phyloP scores from a whole-genome alignment of 2,329 filamentous ascomycete species.

The Raffaelea ambrosiae region DNA sequence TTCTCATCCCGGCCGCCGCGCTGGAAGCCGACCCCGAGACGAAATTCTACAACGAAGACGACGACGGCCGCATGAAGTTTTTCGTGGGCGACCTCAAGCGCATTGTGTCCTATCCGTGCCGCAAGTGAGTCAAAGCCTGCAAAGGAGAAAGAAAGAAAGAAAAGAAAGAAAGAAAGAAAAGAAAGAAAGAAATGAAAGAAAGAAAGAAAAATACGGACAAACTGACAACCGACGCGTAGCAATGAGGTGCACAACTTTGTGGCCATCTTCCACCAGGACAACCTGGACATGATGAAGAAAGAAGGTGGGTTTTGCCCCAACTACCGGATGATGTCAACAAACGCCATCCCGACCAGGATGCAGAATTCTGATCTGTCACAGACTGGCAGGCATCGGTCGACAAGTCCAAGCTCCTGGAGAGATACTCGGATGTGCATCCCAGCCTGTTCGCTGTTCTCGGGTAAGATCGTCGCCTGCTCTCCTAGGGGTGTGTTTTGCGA shows the following conservation, averaged over 20 bases:
- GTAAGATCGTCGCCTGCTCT: not conserved
- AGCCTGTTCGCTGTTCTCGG: slow-evolving; percentile 13
- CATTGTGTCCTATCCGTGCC: slow-evolving; percentile 24
- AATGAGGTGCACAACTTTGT: slow-evolving; percentile 25
- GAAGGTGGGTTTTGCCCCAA: slow-evolving; percentile 11
- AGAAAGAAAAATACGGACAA: no score
- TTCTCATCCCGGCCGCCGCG: slow-evolving; percentile 21
- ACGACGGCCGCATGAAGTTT: slow-evolving; percentile 17
- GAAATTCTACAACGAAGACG: slow-evolving; percentile 19
- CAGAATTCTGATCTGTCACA: slow-evolving; percentile 1
- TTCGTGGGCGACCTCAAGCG: slow-evolving; percentile 17
- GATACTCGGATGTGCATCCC: slow-evolving; percentile 20
- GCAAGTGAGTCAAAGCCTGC: slow-evolving; percentile 17
- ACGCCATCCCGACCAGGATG: no score
- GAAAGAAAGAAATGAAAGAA: no score
- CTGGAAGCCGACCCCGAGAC: slow-evolving; percentile 23
- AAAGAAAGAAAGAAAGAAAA: no score
- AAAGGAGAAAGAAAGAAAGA: no score
- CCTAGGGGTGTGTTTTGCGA: no score
- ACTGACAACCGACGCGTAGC: not conserved
- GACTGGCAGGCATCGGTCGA: slow-evolving; percentile 24
- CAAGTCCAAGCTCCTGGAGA: slow-evolving; percentile 18
- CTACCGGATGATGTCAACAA: no score
- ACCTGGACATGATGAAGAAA: slow-evolving; percentile 7
- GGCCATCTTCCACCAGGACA: slow-evolving; percentile 20